Conservation (phyloP, 306 rosid species). For the Luffa acutangula region DNA sequence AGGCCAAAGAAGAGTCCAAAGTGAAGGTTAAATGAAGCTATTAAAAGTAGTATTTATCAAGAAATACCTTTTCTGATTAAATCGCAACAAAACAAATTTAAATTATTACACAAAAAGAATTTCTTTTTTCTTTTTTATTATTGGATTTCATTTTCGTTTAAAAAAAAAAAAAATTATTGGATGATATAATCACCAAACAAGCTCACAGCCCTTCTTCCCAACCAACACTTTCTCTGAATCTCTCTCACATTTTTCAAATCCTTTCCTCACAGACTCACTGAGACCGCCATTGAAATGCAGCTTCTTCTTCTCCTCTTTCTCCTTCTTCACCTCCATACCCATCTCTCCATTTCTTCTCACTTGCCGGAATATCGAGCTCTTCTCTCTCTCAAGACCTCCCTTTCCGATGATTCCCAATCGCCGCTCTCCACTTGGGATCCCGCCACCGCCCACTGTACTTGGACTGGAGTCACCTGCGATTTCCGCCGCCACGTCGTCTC, state of each 20-base stretch:
- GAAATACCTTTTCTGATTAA: not conserved
- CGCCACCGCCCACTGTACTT: constrained; percentile 45
- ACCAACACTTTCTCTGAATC: not conserved
- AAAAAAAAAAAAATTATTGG: not conserved
- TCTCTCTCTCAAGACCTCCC: constrained; percentile 42
- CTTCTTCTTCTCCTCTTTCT: constrained; percentile 21
- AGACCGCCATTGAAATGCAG: constrained; percentile 7
- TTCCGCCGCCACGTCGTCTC: constrained; percentile 46
- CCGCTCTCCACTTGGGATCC: constrained; percentile 57
- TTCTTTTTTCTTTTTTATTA: not conserved
- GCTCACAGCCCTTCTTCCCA: not conserved
- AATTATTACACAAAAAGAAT: not conserved
- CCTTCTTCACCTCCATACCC: constrained; percentile 14
- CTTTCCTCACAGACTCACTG: not conserved
- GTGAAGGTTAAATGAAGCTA: not conserved
- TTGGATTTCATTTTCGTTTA: not conserved
- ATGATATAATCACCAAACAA: not conserved
- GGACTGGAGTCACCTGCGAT: constrained; percentile 65
- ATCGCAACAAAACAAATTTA: not conserved
- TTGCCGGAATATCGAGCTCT: constrained; percentile 51
- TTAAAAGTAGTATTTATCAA: not conserved
- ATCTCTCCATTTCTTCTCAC: constrained; percentile 10
- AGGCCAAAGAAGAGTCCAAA: not conserved
- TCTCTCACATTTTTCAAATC: not conserved
- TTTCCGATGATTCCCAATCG: constrained; percentile 40